Evolutionary conservation across 1,139 yeast genomes (phyloP).

Genomic region (Yamadazyma pseudoaaseri): DNA sequence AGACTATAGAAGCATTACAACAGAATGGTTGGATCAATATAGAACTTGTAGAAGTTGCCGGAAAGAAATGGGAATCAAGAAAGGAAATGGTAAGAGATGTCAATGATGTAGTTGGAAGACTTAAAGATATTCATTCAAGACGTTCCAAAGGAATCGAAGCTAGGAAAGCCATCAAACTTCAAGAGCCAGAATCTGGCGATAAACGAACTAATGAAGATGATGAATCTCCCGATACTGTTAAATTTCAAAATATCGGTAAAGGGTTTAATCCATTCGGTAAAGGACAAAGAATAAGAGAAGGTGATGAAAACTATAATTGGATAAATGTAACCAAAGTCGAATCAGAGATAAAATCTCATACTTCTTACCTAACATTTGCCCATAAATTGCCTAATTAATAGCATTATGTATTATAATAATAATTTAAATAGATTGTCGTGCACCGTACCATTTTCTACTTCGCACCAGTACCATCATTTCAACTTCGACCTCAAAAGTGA

Average conservation of each 20-base stretch:
- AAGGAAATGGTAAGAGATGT: constrained; percentile 82
- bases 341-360: constrained; percentile 85
- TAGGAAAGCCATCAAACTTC: constrained; percentile 30
- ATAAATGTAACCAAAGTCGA: constrained; percentile 78
- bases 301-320: constrained; percentile 82
- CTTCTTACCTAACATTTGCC: constrained; percentile 94
- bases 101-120: constrained; percentile 76
- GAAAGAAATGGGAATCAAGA: constrained; percentile 87
- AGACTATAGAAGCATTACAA: constrained; percentile 74
- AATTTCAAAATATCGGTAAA: constrained; percentile 38
- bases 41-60: constrained; percentile 91
- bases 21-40: constrained; percentile 82
- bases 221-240: constrained; percentile 13
- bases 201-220: constrained; percentile 18
- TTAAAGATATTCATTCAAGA: constrained; percentile 77
- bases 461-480: too few relatives aligned
- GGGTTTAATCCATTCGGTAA: constrained; percentile 92
- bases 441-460: too few relatives aligned
- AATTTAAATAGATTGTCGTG: too few relatives aligned
- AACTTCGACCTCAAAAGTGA: constrained; percentile 1
- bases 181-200: constrained; percentile 18
- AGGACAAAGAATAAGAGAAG: constrained; percentile 77
- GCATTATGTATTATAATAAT: too few relatives aligned
- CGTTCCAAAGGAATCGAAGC: constrained; percentile 73
- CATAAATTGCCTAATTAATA: constrained; percentile 14